These are phyloP conservation scores for Pulveroboletus sp. DNA, from an alignment of 768 basidiomycete genomes.

Conservation along the genomic window DNA sequence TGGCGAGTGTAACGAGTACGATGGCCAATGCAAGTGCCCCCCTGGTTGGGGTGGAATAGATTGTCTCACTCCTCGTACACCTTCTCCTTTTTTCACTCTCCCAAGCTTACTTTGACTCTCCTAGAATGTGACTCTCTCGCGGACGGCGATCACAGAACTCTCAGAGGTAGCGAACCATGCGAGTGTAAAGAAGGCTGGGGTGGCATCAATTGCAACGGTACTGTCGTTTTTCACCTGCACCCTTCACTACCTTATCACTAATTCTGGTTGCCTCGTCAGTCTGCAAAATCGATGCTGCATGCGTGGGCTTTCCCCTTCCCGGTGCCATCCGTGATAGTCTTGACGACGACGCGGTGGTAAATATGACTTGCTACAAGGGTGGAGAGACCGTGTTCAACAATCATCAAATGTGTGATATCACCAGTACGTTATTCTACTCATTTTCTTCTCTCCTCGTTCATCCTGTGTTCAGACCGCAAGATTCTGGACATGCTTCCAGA, in stretches of 20 bases:
- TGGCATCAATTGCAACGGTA: slow-evolving; percentile 97
- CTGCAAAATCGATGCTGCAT: slow-evolving; percentile 78
- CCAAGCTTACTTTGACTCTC: neutral
- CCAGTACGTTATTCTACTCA: slow-evolving; percentile 55
- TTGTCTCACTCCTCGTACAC: slow-evolving; percentile 86
- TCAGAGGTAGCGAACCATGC: slow-evolving; percentile 74
- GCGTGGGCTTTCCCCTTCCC: slow-evolving; percentile 68
- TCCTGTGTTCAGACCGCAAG: slow-evolving; percentile 65
- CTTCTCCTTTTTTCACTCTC: slow-evolving; percentile 2
- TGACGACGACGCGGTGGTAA: slow-evolving; percentile 38
- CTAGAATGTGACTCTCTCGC: slow-evolving; percentile 92
- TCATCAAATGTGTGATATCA: slow-evolving; percentile 98
- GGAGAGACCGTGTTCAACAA: slow-evolving; percentile 93
- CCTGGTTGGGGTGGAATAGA: slow-evolving; percentile 98
- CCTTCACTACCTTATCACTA: neutral
- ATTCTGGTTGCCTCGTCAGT: slow-evolving; percentile 44
- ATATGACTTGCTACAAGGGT: slow-evolving; percentile 93
- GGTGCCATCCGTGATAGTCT: slow-evolving; percentile 37
- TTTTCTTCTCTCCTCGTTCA: neutral
- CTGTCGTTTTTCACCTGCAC: slow-evolving; percentile 15
- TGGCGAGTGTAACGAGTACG: slow-evolving; percentile 83
- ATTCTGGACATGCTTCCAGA: slow-evolving; percentile 89
- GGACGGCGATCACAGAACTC: slow-evolving; percentile 79
- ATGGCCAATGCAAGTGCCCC: slow-evolving; percentile 96
- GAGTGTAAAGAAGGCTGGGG: slow-evolving; percentile 93